Base-by-base conservation (phyloP, 2,329 filamentous ascomycete species). In the Ophiocordyceps camponoti-rufipedis region DNA sequence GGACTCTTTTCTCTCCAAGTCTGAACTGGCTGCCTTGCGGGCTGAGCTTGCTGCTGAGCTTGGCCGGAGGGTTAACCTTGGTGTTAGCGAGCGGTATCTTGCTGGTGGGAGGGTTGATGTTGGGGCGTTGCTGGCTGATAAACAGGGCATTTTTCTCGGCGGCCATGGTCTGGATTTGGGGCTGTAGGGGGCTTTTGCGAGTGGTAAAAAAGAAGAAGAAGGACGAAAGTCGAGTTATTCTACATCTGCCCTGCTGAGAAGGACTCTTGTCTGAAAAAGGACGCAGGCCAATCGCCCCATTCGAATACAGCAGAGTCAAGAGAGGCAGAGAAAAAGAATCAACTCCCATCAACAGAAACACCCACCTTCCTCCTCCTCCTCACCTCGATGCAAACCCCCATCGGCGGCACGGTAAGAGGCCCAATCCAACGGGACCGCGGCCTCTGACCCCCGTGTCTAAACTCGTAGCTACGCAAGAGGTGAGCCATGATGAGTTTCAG, bases 61-160 rank as follows among this genome's bases (percentile, higher is more conserved):
- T 55, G 68, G 69, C 4, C 74, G 80, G 60, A 74, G 85, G 48
- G 75, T 95, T 46, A 95, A 95, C 56, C 71, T 86, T 14, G 88
- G 89, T 7, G 85, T 94, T 28, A 94, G 85, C 56, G 85, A 88
- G 64, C 75, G 72, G 55, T 96, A 95, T 61, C 68, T 95, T 49
- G 85, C 86, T 0, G 75, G 77, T n/a, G 85, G 86, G 0, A 69
- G 75, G n/a, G 75, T 94, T n/a, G 83, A 95, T 64, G 70, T 94
- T 6, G 80, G 80, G 44, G 71, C 85, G 53, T 60, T 94, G 56
- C 54, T 81, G 46, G 70, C 66, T 46, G 76, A 75, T n/a, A 72
- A 69, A 38, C 71, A 73, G 33, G 76, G 77, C 1, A 44, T 65
- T 13, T 65, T 65, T 39, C 39, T 65, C 28, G 62, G 62, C 1